These are phyloP conservation scores for Alternaria panax DNA, from an alignment of 2,329 filamentous ascomycete species.

Conservation along the genomic window DNA sequence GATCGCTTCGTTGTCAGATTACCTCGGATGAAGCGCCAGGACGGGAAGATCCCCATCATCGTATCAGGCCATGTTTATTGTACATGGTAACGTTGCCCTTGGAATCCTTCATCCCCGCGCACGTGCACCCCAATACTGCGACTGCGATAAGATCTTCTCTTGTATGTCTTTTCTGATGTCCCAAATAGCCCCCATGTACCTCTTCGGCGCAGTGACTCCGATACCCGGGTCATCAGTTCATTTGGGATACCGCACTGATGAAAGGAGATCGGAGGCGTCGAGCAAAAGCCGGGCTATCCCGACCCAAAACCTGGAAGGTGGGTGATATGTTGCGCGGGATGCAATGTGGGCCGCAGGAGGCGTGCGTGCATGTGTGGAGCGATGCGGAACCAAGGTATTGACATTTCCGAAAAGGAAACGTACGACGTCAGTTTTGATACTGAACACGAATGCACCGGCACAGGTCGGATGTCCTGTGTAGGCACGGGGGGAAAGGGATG, in stretches of 20 bases:
- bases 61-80: slow-evolving; percentile 4
- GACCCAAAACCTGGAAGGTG: slow-evolving; percentile 6
- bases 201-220: slow-evolving; percentile 3
- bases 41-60: slow-evolving; percentile 5
- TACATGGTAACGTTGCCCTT: background rate
- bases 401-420: slow-evolving; percentile 4
- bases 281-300: slow-evolving; percentile 3
- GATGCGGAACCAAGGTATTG: slow-evolving; percentile 8
- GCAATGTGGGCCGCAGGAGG: slow-evolving; percentile 3
- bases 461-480: slow-evolving; percentile 1
- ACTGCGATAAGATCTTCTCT: background rate
- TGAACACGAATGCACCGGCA: slow-evolving; percentile 16
- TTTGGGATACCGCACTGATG: slow-evolving; percentile 1
- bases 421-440: background rate
- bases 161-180: slow-evolving; percentile 1
- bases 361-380: slow-evolving; percentile 6
- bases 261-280: background rate
- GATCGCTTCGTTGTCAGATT: background rate
- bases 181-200: background rate
- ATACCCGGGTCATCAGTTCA: background rate
- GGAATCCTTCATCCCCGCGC: background rate
- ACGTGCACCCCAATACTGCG: background rate
- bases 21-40: slow-evolving; percentile 14
- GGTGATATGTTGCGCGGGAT: slow-evolving; percentile 8
- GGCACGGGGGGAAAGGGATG: background rate